Percentiles rank a stretch among this genome's conserved stretches.
These are phyloP conservation scores for Penicillium alfredii DNA, from an alignment of 495 filamentous ascomycete genomes.

Conservation along the genomic window DNA sequence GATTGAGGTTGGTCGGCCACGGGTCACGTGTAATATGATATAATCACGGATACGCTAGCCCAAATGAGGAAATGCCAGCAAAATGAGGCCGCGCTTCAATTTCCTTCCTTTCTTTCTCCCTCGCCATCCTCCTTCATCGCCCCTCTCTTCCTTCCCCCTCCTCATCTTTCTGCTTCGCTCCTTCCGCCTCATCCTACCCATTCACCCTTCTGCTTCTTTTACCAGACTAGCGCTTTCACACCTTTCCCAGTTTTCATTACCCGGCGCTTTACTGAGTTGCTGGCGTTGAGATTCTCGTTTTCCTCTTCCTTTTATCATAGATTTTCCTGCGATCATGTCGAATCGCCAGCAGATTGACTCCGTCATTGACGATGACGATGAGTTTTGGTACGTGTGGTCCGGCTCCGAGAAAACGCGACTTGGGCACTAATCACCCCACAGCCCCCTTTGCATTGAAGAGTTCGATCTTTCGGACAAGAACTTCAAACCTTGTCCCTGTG, in stretches of 20 bases:
- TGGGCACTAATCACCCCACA: conserved; percentile 28
- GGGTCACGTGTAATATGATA: conserved; percentile 28
- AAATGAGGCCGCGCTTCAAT: conserved; percentile 37
- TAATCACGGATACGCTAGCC: too few relatives aligned
- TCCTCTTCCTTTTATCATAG: conserved; percentile 22
- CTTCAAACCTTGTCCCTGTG: conserved; percentile 96
- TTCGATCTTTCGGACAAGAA: conserved; percentile 95
- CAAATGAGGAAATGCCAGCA: conserved; percentile 34
- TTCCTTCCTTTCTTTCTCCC: conserved; percentile 29
- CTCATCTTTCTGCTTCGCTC: conserved; percentile 10
- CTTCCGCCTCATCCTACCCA: conserved; percentile 3
- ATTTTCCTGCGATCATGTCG: conserved; percentile 44
- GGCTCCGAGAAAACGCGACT: neutral
- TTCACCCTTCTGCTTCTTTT: conserved; percentile 5
- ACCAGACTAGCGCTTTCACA: conserved; percentile 14
- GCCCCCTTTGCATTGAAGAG: conserved; percentile 97
- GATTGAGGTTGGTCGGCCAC: conserved; percentile 23
- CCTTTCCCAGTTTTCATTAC: conserved; percentile 18
- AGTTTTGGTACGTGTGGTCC: conserved; percentile 64
- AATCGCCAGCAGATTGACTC: conserved; percentile 74
- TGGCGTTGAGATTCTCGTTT: conserved; percentile 25
- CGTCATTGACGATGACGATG: conserved; percentile 96
- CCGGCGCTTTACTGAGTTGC: conserved; percentile 21
- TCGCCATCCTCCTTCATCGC: conserved; percentile 19
- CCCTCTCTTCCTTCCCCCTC: conserved; percentile 11